Evolutionary conservation across 495 filamentous ascomycete genomes (phyloP).

Genomic region (Trichoderma reesei): DNA sequence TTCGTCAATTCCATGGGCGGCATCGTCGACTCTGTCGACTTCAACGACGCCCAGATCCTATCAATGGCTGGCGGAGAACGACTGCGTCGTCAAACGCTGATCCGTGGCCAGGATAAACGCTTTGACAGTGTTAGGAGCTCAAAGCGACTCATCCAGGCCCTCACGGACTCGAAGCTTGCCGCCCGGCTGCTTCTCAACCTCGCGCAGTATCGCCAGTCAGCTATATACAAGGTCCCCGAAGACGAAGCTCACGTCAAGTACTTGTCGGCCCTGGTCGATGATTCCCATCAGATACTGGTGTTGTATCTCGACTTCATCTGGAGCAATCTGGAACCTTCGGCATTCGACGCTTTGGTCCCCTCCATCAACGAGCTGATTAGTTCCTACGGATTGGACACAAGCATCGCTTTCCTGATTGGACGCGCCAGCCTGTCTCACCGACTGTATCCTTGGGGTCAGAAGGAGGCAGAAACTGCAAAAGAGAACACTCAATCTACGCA

Average conservation of each 20-base stretch:
- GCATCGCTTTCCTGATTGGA: conserved; percentile 80
- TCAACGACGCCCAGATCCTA: conserved; percentile 75
- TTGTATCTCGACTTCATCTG: conserved; percentile 87
- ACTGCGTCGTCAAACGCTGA: conserved; percentile 67
- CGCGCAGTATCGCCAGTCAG: conserved; percentile 76
- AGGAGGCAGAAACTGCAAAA: conserved; percentile 17
- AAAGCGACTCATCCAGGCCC: conserved; percentile 63
- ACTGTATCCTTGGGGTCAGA: conserved; percentile 16
- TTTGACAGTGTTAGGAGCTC: conserved; percentile 54
- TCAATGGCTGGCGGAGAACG: conserved; percentile 79
- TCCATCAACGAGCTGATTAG: conserved; percentile 59
- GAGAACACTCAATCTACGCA: conserved; percentile 20
- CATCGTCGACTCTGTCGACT: conserved; percentile 71
- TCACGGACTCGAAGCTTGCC: conserved; percentile 62
- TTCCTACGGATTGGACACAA: conserved; percentile 72
- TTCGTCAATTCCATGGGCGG: conserved; percentile 86
- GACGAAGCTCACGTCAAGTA: conserved; percentile 67
- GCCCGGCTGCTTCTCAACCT: conserved; percentile 78
- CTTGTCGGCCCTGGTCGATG: conserved; percentile 75
- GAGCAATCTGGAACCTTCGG: conserved; percentile 61
- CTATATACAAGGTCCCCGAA: conserved; percentile 59
- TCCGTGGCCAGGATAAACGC: conserved; percentile 67
- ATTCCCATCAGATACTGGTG: conserved; percentile 70
- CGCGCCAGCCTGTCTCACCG: conserved; percentile 53
- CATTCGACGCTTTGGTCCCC: conserved; percentile 79